These are phyloP conservation scores for Lachancea waltii DNA, from an alignment of 805 yeast genomes.

Conservation along the genomic window DNA sequence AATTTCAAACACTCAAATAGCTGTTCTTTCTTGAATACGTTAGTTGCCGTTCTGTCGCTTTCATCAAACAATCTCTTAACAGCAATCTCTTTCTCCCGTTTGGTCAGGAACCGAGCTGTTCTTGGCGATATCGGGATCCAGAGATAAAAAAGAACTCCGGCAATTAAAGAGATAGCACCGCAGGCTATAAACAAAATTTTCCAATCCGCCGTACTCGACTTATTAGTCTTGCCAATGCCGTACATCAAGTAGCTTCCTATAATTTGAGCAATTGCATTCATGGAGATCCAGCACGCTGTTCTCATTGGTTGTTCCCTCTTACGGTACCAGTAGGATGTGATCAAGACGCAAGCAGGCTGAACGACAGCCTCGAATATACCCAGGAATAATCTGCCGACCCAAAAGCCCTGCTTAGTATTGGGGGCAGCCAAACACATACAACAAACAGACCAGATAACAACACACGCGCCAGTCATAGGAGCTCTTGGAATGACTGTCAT, in stretches of 20 bases:
- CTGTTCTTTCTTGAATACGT: background rate
- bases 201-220: constrained; percentile 2
- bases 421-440: constrained; percentile 7
- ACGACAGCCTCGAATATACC: constrained; percentile 17
- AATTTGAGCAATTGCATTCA: constrained; percentile 17
- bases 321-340: constrained; percentile 28
- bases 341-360: constrained; percentile 24
- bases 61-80: constrained; percentile 1
- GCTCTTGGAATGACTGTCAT: constrained; percentile 6
- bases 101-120: constrained; percentile 2
- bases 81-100: constrained; percentile 5
- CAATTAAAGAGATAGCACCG: constrained; percentile 2
- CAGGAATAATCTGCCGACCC: constrained; percentile 11
- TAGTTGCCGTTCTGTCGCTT: constrained; percentile 1
- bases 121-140: constrained; percentile 1
- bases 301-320: constrained; percentile 23
- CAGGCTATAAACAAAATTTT: constrained; percentile 1
- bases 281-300: constrained; percentile 29
- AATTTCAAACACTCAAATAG: constrained; percentile 3
- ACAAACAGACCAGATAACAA: constrained; percentile 4
- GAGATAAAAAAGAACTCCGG: background rate
- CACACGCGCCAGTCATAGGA: constrained; percentile 6
- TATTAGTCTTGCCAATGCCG: constrained; percentile 13
- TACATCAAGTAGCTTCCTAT: constrained; percentile 15
- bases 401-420: constrained; percentile 4